Conservation (phyloP, 768 basidiomycete genomes). For the Tricholoma hemisulphureum region DNA sequence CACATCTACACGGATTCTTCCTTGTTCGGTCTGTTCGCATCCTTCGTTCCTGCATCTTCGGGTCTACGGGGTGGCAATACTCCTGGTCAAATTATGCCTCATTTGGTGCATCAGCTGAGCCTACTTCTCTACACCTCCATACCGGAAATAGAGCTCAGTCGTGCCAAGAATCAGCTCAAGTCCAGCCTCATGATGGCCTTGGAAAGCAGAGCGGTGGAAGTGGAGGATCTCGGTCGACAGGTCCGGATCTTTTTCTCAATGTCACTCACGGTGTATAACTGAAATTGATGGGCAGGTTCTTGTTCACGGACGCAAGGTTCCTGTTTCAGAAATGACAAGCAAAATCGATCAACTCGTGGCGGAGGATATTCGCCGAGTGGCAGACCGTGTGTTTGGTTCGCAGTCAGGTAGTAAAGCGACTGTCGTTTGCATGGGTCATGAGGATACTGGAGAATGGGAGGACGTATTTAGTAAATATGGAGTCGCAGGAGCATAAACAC, state of each 20-base stretch:
- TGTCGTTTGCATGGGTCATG: slow-evolving; percentile 79
- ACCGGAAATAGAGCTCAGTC: slow-evolving; percentile 65
- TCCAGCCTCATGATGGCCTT: slow-evolving; percentile 92
- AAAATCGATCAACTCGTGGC: slow-evolving; percentile 77
- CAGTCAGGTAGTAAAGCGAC: slow-evolving; percentile 66
- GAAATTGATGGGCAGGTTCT: slow-evolving; percentile 52
- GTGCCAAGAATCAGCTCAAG: slow-evolving; percentile 96
- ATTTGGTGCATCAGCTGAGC: slow-evolving; percentile 87
- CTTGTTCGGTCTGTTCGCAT: slow-evolving; percentile 87
- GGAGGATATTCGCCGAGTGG: slow-evolving; percentile 72
- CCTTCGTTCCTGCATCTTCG: slow-evolving; percentile 67
- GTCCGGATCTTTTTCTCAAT: slow-evolving; percentile 30
- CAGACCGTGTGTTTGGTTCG: slow-evolving; percentile 69
- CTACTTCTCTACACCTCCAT: slow-evolving; percentile 70
- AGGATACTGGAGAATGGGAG: slow-evolving; percentile 70
- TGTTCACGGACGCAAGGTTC: slow-evolving; percentile 82
- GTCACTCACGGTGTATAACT: slow-evolving; percentile 1
- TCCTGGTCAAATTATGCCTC: slow-evolving; percentile 70
- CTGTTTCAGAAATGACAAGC: slow-evolving; percentile 86
- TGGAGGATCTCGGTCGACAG: slow-evolving; percentile 91
- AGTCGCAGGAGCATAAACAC: slow-evolving; percentile 36
- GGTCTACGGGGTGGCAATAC: slow-evolving; percentile 60
- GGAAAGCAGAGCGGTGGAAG: slow-evolving; percentile 80
- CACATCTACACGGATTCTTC: slow-evolving; percentile 96
- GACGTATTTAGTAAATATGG: slow-evolving; percentile 69